Evolutionary conservation across 768 basidiomycete species (phyloP), one percentile per base, ranked within the genome.

Genomic region (Glaciozyma antarctica): DNA sequence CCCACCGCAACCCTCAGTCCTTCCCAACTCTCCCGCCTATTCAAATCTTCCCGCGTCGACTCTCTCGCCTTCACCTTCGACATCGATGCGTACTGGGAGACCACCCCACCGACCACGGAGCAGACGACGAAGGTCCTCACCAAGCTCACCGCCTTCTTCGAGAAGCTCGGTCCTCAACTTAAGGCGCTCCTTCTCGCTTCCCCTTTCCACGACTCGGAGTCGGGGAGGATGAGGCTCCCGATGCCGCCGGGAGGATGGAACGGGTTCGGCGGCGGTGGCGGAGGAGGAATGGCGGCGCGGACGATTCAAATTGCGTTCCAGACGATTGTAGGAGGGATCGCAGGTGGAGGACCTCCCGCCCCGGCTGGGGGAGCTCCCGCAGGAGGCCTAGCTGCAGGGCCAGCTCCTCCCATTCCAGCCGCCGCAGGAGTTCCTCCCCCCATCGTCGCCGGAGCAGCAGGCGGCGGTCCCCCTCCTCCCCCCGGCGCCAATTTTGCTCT

Each of bases 11-110:
- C 38, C 5, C 30, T 61, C 22, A 17, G 12, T 5, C 16, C 55
- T 17, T 16, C 19, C 19, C 43, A 61, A 5, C 60, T 65, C 41
- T 34, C 41, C 4, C 28, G 26, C 1, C 60, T 65, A 7, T 38
- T 65, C 28, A n/a, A 5, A 2, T 34, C 30, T 10, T 12, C 60
- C 12, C 60, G 19, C 30, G 21, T 65, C 30, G 10, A 7, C 34
- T 19, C 64, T 1, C 64, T 65, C 54, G 64, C 60, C 12, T 57
- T 65, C 60, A 43, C 59, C 5, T 65, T 65, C 49, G 64, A 60
- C 49, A 34, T 49, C 16, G 64, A 65, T 13, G 21, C 32, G 28
- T 38, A 21, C 30, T 52, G 21, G 22, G 26, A 44, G n/a, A 5
- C 45, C 3, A 8, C 6, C 17, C 16, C 13, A 2, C 53, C 59